Evolutionary conservation across 129 eudicot genomes (phyloP).

Genomic region (Tagetes erecta): DNA sequence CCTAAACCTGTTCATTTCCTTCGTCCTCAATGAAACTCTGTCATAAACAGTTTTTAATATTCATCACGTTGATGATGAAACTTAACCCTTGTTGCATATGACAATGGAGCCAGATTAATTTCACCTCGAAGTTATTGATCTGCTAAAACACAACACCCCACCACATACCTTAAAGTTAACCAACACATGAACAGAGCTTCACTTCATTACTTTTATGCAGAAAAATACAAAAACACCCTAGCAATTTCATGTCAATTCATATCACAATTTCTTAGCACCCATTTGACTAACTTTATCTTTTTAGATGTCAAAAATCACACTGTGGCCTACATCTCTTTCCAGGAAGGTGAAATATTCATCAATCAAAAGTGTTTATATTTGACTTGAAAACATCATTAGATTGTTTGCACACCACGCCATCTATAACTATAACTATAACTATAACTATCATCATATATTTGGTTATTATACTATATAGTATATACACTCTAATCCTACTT

Average conservation of each 20-base stretch:
- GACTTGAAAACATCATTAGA: neutral
- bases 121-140: neutral
- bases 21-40: too few species aligned
- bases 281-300: neutral
- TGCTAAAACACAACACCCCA: neutral
- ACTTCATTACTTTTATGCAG: neutral
- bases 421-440: neutral
- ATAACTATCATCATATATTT: neutral
- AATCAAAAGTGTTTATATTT: neutral
- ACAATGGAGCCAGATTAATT: neutral
- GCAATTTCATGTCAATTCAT: neutral
- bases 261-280: neutral
- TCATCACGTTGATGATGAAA: neutral
- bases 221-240: neutral
- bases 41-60: too few species aligned
- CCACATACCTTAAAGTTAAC: too few species aligned
- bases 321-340: neutral
- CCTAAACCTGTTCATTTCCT: too few species aligned
- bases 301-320: neutral
- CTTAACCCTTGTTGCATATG: neutral
- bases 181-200: too few species aligned
- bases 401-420: neutral
- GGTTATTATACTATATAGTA: neutral
- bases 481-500: neutral
- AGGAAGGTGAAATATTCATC: neutral